Evolutionary conservation across 768 basidiomycete genomes (phyloP).

Genomic region (Crassisporium funariophilum): DNA sequence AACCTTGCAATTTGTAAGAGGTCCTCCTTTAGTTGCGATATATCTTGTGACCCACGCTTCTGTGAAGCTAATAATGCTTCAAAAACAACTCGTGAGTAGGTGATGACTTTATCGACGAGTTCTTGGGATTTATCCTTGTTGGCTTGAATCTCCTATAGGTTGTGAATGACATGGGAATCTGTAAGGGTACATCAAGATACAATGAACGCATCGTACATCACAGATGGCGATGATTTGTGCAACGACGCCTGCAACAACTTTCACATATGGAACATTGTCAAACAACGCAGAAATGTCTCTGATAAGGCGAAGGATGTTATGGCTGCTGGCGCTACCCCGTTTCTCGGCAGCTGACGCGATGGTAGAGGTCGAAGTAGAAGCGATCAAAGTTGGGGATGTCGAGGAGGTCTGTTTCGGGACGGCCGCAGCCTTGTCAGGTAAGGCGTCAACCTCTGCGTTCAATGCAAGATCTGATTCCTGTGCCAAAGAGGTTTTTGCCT

Average conservation of each 20-base stretch:
- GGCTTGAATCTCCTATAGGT: conserved; percentile 22
- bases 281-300: conserved; percentile 22
- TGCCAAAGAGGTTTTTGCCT: not conserved
- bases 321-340: not conserved
- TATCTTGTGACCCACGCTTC: conserved; percentile 3
- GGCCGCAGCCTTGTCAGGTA: too few relatives aligned
- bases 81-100: conserved; percentile 27
- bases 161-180: not conserved
- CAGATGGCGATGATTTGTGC: conserved; percentile 29
- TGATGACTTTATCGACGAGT: conserved; percentile 24
- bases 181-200: not conserved
- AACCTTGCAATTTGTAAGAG: conserved; percentile 22
- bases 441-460: too few relatives aligned
- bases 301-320: conserved; percentile 3
- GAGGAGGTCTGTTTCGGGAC: too few relatives aligned
- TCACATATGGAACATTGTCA: conserved; percentile 27
- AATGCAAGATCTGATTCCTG: not conserved
- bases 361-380: not conserved
- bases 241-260: conserved; percentile 23
- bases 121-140: conserved; percentile 24
- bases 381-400: not conserved
- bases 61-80: conserved; percentile 19
- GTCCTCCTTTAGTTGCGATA: conserved; percentile 22
- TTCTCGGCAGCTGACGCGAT: not conserved
- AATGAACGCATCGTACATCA: conserved; percentile 18